Evolutionary conservation across 768 basidiomycete genomes (phyloP).

Genomic region (Leccinum ochraceum): DNA sequence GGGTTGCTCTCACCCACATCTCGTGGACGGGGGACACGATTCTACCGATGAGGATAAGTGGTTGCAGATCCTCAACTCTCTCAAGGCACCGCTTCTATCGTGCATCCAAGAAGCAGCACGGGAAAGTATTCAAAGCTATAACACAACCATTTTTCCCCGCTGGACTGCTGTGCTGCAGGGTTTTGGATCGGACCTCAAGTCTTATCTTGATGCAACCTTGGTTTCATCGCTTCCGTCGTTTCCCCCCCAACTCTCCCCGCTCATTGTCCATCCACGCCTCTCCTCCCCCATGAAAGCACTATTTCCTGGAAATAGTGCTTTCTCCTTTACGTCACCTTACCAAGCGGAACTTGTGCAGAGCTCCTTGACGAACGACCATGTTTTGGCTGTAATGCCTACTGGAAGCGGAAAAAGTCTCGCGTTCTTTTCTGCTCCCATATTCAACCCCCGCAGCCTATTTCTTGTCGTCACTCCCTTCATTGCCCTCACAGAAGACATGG

Average conservation of each 20-base stretch:
- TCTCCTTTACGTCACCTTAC: conserved; percentile 1
- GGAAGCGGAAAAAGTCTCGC: conserved; percentile 17
- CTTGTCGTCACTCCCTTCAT: conserved; percentile 9
- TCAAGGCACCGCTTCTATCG: not conserved
- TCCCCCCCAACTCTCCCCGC: not conserved
- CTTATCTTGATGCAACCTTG: not conserved
- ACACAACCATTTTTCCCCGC: not conserved
- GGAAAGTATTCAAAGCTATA: not conserved
- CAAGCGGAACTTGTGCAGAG: conserved; percentile 16
- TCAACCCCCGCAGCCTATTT: not conserved
- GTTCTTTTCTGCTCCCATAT: conserved; percentile 6
- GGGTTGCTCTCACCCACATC: not conserved
- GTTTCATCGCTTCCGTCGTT: rapidly evolving
- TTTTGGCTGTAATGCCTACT: conserved; percentile 11
- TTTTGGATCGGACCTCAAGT: not conserved
- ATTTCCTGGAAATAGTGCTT: not conserved
- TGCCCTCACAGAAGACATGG: conserved; percentile 12
- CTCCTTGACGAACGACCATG: conserved; percentile 4
- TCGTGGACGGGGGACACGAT: too few relatives aligned
- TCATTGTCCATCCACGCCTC: not conserved
- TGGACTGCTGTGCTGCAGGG: conserved; percentile 6
- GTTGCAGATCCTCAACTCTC: not conserved
- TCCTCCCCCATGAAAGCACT: rapidly evolving
- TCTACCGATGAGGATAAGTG: not conserved
- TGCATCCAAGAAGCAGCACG: not conserved